phyloP scores from a whole-genome alignment of 2,329 filamentous ascomycete genomes.

The Exophiala phaeomuriformis region DNA sequence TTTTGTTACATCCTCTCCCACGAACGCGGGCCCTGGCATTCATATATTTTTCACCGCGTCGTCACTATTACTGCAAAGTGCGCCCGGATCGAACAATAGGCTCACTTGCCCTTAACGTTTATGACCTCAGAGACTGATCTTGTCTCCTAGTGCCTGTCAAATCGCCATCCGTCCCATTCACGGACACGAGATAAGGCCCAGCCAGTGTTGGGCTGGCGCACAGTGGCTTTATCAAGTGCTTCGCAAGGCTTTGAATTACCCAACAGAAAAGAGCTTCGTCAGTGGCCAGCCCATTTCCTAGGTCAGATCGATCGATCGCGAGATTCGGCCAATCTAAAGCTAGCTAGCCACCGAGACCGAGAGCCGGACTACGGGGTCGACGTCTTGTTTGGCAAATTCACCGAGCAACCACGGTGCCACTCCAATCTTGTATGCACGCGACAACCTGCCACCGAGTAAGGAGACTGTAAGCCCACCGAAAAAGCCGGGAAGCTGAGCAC shows the following conservation, averaged over 20 bases:
- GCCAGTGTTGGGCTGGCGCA: not conserved
- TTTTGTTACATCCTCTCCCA: not conserved
- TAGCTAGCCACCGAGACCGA: not conserved
- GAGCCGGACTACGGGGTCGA: not conserved
- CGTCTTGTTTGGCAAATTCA: not conserved
- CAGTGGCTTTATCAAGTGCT: not conserved
- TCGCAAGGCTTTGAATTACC: constrained; percentile 1
- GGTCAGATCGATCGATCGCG: not conserved
- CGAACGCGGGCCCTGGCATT: not conserved
- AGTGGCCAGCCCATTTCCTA: not conserved
- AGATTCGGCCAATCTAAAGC: not conserved
- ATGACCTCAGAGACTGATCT: not conserved
- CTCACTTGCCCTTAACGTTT: not conserved
- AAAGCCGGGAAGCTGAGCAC: not conserved
- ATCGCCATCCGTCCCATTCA: not conserved
- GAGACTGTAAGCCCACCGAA: not conserved
- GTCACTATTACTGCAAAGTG: not conserved
- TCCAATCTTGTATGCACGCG: no score
- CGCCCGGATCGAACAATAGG: not conserved
- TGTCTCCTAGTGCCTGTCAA: not conserved
- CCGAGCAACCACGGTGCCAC: not conserved
- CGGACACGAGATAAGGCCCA: not conserved
- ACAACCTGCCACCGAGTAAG: no score
- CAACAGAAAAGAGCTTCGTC: not conserved
- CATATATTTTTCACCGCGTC: not conserved